Base-by-base conservation (phyloP, 148 eudicot species). In the Persicaria maculosa region DNA sequence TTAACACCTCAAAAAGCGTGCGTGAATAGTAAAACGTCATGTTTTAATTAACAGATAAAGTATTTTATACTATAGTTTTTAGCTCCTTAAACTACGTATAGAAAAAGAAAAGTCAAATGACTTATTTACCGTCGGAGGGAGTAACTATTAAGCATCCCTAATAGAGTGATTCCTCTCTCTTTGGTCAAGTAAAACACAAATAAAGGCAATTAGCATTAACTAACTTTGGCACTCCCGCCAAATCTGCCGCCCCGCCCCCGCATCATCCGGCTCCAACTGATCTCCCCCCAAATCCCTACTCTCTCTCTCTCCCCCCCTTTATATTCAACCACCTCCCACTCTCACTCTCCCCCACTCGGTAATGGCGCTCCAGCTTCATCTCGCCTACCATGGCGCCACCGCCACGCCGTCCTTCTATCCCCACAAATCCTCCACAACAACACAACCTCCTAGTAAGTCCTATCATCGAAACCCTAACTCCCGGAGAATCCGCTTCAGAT, bases 291-390 rank as follows among this genome's bases (percentile, higher is more conserved):
- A 62, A 62, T 61, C 68, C 40, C 68, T 43, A 22, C 9, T 58
- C 65, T 58, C 20, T 17, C 58, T 53, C 17, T 15, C 59, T 15
- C 6, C 0, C 7, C 4, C 5, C 4, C 8, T n/a, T 48, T 48
- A 12, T 9, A 48, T 48, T 48, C 4, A 48, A 48, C 52, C 40
- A 31, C 40, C 40, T 31, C 52, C 52, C 9, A 48, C 12, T 48
- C 52, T 48, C 52, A 48, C 7, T 17, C 22, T 58, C 68, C 12
- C 68, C 44, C 43, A 10, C 68, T 1, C 68, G 22, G 44, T 25
- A 62, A 62, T 62, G 68, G 68, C 44, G 68, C 68, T 62, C 68
- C 68, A 25, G 15, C 68, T 62, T 62, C 68, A 44, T 62, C 11
- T 31, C 44, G 11, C 44, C 44, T 8, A 9, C 52, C 68, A 44